Conservation (phyloP, 805 yeast species). For the Hanseniaspora guilliermondii region DNA sequence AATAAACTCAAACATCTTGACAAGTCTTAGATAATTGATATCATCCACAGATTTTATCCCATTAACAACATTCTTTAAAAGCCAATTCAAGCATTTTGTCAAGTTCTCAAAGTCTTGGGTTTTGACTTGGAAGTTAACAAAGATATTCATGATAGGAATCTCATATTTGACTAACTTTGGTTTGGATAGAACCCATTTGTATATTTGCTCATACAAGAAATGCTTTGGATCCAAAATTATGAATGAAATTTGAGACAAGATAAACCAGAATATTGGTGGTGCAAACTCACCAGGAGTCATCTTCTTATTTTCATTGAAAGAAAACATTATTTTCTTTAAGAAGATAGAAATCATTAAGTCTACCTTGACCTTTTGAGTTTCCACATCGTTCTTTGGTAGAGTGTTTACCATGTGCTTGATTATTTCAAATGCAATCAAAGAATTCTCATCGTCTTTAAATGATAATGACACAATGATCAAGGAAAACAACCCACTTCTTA, state of each 20-base stretch:
- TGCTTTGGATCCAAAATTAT: slow-evolving; percentile 61
- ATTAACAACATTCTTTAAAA: slow-evolving; percentile 36
- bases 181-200: slow-evolving; percentile 47
- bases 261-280: slow-evolving; percentile 41
- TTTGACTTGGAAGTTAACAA: slow-evolving; percentile 22
- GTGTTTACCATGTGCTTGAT: slow-evolving; percentile 33
- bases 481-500: slow-evolving; percentile 46
- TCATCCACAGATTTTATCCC: slow-evolving; percentile 43
- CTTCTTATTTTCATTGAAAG: slow-evolving; percentile 22
- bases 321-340: slow-evolving; percentile 32
- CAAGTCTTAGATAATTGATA: slow-evolving; percentile 38
- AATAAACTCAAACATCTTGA: slow-evolving; percentile 56
- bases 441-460: slow-evolving; percentile 27
- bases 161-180: slow-evolving; percentile 32
- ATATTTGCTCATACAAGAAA: slow-evolving; percentile 56
- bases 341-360: slow-evolving; percentile 42
- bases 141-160: slow-evolving; percentile 33
- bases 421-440: slow-evolving; percentile 33
- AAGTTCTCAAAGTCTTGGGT: slow-evolving; percentile 36
- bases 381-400: slow-evolving; percentile 27
- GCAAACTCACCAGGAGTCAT: slow-evolving; percentile 19
- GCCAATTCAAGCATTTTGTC: slow-evolving; percentile 55
- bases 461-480: slow-evolving; percentile 36
- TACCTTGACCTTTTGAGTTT: slow-evolving; percentile 40
- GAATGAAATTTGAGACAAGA: slow-evolving; percentile 44